These are phyloP conservation scores for Striga asiatica DNA, from an alignment of 257 asterid genomes.

Conservation along the genomic window DNA sequence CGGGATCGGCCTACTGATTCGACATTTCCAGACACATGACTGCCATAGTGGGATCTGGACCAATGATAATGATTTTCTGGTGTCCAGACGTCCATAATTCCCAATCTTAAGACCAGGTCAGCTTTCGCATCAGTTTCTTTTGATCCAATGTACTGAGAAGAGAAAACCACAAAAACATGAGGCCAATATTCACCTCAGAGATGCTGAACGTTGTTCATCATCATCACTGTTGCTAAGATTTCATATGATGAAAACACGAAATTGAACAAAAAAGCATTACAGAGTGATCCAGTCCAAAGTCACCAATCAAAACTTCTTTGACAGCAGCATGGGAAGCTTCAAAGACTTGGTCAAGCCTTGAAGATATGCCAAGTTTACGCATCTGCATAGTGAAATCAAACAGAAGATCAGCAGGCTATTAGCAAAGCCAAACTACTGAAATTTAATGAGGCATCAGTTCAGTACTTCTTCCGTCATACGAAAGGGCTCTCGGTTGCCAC, in stretches of 20 bases:
- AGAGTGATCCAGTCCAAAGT: slow-evolving; percentile 57
- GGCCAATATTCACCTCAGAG: neutral
- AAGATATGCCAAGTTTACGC: slow-evolving; percentile 64
- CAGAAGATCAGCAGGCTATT: slow-evolving; percentile 12
- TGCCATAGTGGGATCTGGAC: slow-evolving; percentile 70
- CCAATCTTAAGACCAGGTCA: slow-evolving; percentile 43
- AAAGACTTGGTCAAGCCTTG: slow-evolving; percentile 86
- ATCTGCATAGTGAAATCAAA: slow-evolving; percentile 40
- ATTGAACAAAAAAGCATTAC: slow-evolving; percentile 35
- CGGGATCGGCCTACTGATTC: slow-evolving; percentile 52
- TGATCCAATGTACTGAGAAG: slow-evolving; percentile 77
- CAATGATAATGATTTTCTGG: slow-evolving; percentile 88
- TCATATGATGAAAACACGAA: slow-evolving; percentile 4
- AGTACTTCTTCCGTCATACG: slow-evolving; percentile 52
- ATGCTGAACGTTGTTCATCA: slow-evolving; percentile 6
- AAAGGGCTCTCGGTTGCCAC: slow-evolving; percentile 30
- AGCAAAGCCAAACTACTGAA: slow-evolving; percentile 12
- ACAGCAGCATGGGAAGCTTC: slow-evolving; percentile 93
- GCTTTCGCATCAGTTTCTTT: slow-evolving; percentile 72
- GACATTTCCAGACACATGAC: slow-evolving; percentile 67
- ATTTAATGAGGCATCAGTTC: slow-evolving; percentile 12
- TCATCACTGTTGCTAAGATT: slow-evolving; percentile 10
- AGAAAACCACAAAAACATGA: slow-evolving; percentile 12
- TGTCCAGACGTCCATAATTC: slow-evolving; percentile 80
- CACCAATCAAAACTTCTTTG: slow-evolving; percentile 61